Conservation (phyloP, 1,284 basidiomycete species). For the Irpex sp. region DNA sequence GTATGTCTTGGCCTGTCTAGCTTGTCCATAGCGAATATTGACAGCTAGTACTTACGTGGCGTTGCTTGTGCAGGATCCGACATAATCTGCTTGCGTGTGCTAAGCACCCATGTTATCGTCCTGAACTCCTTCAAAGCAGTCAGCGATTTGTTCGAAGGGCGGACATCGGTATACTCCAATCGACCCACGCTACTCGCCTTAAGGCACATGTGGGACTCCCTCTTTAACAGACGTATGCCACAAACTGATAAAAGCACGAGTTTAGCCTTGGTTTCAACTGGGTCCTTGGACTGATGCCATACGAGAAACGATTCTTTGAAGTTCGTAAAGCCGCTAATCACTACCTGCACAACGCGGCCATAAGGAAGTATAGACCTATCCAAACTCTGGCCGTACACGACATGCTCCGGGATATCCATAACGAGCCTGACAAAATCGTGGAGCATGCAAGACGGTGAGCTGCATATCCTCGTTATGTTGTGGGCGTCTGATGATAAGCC, state of each 20-base stretch:
- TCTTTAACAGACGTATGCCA: background rate
- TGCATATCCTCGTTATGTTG: background rate
- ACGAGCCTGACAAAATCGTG: slow-evolving; percentile 16
- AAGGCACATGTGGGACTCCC: slow-evolving; percentile 27
- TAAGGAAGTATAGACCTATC: slow-evolving; percentile 12
- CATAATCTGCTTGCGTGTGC: slow-evolving; percentile 16
- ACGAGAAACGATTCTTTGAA: background rate
- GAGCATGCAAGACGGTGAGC: slow-evolving; percentile 26
- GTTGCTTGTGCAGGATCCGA: slow-evolving; percentile 17
- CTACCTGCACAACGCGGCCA: background rate
- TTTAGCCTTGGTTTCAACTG: background rate
- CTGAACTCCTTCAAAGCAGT: slow-evolving; percentile 34
- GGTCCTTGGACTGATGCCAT: background rate
- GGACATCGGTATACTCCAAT: slow-evolving; percentile 30
- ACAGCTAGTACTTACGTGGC: background rate
- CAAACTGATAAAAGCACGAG: background rate
- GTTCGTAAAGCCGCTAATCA: background rate
- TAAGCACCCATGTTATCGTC: slow-evolving; percentile 32
- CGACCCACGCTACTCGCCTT: slow-evolving; percentile 32
- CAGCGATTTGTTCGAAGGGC: slow-evolving; percentile 37
- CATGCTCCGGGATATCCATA: slow-evolving; percentile 30
- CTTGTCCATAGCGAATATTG: too few species aligned
- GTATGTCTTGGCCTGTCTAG: background rate
- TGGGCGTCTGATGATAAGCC: background rate
- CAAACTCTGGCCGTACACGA: slow-evolving; percentile 25